phyloP scores from a whole-genome alignment of 345 rosid species.

The Fremontodendron californicum region DNA sequence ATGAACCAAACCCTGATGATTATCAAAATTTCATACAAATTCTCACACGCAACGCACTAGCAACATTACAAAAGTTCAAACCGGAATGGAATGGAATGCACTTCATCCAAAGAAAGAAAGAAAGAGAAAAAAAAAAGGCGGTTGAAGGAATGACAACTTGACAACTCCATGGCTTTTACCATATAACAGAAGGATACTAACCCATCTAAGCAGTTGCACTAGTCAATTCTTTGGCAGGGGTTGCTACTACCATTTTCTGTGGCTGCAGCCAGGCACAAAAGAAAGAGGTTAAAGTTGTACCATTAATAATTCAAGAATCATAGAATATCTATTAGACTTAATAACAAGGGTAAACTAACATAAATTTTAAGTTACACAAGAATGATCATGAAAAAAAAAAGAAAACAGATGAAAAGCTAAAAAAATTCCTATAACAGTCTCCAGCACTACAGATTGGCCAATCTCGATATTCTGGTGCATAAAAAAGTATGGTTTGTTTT shows the following conservation, averaged over 20 bases:
- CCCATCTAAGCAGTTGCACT: constrained; percentile 30
- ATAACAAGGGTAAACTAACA: not conserved
- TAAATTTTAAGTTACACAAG: too few relatives aligned
- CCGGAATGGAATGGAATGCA: not conserved
- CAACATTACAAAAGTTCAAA: not conserved
- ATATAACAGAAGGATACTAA: not conserved
- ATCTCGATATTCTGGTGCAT: not conserved
- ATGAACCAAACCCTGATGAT: not conserved
- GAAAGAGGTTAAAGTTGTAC: not conserved
- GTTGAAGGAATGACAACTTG: not conserved
- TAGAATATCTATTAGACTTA: not conserved
- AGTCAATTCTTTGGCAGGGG: constrained; percentile 28
- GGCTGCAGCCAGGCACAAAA: constrained; percentile 38
- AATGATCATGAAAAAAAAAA: too few relatives aligned
- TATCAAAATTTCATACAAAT: constrained; percentile 1
- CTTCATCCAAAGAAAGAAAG: not conserved
- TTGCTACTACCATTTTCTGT: constrained; percentile 33
- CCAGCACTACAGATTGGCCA: not conserved
- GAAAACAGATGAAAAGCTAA: not conserved
- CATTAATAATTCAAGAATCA: not conserved
- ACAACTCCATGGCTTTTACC: too few relatives aligned
- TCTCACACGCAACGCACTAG: too few relatives aligned
- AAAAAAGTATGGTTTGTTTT: not conserved
- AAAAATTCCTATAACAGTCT: not conserved
- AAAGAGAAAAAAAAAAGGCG: not conserved